Percentiles rank a stretch among this genome's conserved stretches.
These are phyloP conservation scores for Aspergillus baeticus DNA, from an alignment of 495 filamentous ascomycete species.

Conservation along the genomic window DNA sequence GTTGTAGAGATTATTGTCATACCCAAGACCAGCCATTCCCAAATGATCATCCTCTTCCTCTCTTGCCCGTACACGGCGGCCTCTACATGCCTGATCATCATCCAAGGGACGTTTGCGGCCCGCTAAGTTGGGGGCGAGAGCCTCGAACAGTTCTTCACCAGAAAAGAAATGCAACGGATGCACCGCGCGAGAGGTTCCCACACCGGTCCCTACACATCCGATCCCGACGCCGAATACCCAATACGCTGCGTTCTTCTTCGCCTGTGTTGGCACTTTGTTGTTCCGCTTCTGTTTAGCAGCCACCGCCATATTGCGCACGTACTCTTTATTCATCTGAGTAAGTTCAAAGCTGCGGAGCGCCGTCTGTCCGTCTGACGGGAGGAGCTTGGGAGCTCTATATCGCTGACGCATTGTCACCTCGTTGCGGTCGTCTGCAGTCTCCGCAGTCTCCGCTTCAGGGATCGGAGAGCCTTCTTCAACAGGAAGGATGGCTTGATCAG, in stretches of 20 bases:
- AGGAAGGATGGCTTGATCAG: background rate
- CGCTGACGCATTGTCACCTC: slow-evolving; percentile 19
- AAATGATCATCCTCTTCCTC: slow-evolving; percentile 40
- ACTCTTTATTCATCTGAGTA: slow-evolving; percentile 58
- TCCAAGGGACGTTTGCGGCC: slow-evolving; percentile 44
- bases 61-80: slow-evolving; percentile 46
- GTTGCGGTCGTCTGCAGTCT: background rate
- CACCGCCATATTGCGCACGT: slow-evolving; percentile 52
- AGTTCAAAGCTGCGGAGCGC: slow-evolving; percentile 54
- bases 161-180: slow-evolving; percentile 55
- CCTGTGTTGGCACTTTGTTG: slow-evolving; percentile 35
- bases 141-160: slow-evolving; percentile 50
- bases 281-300: slow-evolving; percentile 42
- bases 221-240: slow-evolving; percentile 55
- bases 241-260: slow-evolving; percentile 56
- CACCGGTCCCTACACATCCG: slow-evolving; percentile 53
- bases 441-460: background rate
- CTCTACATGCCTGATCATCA: slow-evolving; percentile 30
- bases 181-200: slow-evolving; percentile 35
- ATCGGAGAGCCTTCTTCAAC: background rate
- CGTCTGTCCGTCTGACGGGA: slow-evolving; percentile 22
- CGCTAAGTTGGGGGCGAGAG: slow-evolving; percentile 30
- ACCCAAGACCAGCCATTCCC: slow-evolving; percentile 21
- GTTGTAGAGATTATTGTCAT: slow-evolving; percentile 13
- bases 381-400: slow-evolving; percentile 22